phyloP scores from a whole-genome alignment of 2,329 filamentous ascomycete species.

The Diplodia seriata region DNA sequence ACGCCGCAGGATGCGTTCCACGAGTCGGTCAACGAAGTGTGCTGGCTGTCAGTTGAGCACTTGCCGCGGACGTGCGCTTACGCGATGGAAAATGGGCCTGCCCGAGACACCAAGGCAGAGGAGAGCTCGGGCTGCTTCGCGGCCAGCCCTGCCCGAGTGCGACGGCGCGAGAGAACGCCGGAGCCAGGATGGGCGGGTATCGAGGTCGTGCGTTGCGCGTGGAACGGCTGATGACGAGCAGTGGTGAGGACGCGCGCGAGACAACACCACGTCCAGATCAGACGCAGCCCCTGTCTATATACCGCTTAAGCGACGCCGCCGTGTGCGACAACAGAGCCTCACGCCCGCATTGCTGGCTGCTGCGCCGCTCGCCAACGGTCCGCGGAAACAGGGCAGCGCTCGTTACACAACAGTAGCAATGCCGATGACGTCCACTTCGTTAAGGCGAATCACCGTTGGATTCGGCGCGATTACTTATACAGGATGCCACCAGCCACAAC shows the following conservation, averaged over 20 bases:
- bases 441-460: constrained; percentile 16
- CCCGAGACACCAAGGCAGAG: constrained; percentile 26
- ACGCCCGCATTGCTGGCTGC: constrained; percentile 2
- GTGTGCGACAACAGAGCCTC: constrained; percentile 19
- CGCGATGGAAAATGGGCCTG: constrained; percentile 21
- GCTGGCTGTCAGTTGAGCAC: constrained; percentile 22
- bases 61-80: constrained; percentile 17
- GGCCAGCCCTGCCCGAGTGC: constrained; percentile 5
- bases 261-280: constrained; percentile 13
- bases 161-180: constrained; percentile 21
- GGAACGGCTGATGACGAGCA: constrained; percentile 5
- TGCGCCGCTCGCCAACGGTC: neutral
- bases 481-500: constrained; percentile 28
- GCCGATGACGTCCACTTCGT: constrained; percentile 21
- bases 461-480: constrained; percentile 30
- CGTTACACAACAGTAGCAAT: constrained; percentile 21
- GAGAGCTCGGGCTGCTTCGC: constrained; percentile 19
- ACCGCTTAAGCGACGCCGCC: constrained; percentile 15
- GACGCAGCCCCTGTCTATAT: constrained; percentile 11
- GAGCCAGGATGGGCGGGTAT: constrained; percentile 22
- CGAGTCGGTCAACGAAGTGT: constrained; percentile 21
- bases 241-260: constrained; percentile 11
- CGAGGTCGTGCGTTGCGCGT: constrained; percentile 21
- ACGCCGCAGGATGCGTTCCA: constrained; percentile 13
- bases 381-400: constrained; percentile 4